Evolutionary conservation across 805 yeast genomes (phyloP).

Genomic region (Ascoidea rubescens): DNA sequence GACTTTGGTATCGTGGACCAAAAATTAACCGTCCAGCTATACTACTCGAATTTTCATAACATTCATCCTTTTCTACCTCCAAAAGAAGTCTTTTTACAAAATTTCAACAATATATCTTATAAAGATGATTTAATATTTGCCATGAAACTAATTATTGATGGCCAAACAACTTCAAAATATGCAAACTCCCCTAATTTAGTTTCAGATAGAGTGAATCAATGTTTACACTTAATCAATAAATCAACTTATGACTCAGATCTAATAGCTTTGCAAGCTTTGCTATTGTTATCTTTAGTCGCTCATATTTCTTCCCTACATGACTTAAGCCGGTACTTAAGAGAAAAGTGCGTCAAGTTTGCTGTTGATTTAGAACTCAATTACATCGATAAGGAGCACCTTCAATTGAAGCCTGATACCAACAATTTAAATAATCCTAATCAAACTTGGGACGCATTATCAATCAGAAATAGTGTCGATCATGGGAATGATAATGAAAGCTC

Average conservation of each 20-base stretch:
- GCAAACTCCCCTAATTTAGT: conserved; percentile 26
- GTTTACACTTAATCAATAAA: conserved; percentile 16
- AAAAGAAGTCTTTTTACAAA: conserved; percentile 1
- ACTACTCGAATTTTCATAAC: conserved; percentile 24
- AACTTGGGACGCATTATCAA: no score
- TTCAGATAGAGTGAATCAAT: conserved; percentile 21
- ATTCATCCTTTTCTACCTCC: conserved; percentile 37
- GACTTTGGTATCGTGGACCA: conserved; percentile 2
- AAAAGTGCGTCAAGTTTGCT: conserved; percentile 25
- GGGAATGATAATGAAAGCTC: conserved; percentile 1
- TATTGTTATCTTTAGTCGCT: conserved; percentile 27
- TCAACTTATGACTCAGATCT: conserved; percentile 25
- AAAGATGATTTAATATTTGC: conserved; percentile 26
- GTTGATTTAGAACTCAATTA: conserved; percentile 23
- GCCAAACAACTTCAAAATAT: conserved; percentile 24
- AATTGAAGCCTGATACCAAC: no score
- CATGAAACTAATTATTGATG: conserved; percentile 37
- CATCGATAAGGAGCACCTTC: conserved; percentile 19
- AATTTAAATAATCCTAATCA: no score
- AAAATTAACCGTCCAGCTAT: conserved; percentile 15
- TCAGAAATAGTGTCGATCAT: no score
- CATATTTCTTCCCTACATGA: conserved; percentile 41
- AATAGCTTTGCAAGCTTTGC: conserved; percentile 26
- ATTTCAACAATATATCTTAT: conserved; percentile 22
- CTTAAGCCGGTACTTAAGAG: conserved; percentile 27